A percentile compares a stretch with the other conserved stretches of the same genome.
Evolutionary conservation across 768 basidiomycete genomes (phyloP).

Genomic region (Ramaria sp.): DNA sequence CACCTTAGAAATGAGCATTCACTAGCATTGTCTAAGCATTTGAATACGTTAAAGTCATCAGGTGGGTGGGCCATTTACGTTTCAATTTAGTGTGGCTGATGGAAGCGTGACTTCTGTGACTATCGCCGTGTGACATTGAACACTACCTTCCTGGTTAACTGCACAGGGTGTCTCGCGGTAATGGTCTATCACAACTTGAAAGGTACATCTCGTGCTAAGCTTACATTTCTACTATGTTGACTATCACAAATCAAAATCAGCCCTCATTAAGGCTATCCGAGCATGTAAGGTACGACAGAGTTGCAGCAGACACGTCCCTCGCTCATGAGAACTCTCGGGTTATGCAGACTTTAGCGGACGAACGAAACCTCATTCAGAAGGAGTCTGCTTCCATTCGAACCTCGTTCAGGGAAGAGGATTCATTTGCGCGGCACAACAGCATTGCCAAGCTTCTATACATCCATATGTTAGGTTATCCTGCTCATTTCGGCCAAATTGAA

Average conservation of each 20-base stretch:
- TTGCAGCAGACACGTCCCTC: background rate
- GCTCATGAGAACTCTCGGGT: background rate
- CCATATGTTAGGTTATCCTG: constrained; percentile 97
- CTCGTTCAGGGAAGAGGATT: constrained; percentile 94
- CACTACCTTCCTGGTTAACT: too few species aligned
- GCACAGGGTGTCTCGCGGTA: too few species aligned
- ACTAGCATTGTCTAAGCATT: too few species aligned
- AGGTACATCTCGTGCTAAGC: constrained; percentile 33
- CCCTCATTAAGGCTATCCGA: constrained; percentile 96
- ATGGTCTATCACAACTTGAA: constrained; percentile 70
- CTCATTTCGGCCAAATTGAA: constrained; percentile 99
- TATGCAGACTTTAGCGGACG: constrained; percentile 88
- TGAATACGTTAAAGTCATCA: too few species aligned
- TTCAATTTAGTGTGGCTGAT: too few species aligned
- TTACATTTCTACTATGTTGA: constrained; percentile 6
- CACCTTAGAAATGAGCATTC: too few species aligned
- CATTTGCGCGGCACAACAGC: constrained; percentile 91
- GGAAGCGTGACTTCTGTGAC: too few species aligned
- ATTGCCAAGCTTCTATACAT: constrained; percentile 97
- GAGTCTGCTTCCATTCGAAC: constrained; percentile 96
- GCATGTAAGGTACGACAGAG: constrained; percentile 71
- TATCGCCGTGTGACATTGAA: background rate
- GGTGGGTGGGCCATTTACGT: too few species aligned
- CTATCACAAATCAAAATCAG: constrained; percentile 31
- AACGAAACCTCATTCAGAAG: constrained; percentile 92